Evolutionary conservation across 2,329 filamentous ascomycete genomes (phyloP).

Genomic region (Epichloe sylvatica): DNA sequence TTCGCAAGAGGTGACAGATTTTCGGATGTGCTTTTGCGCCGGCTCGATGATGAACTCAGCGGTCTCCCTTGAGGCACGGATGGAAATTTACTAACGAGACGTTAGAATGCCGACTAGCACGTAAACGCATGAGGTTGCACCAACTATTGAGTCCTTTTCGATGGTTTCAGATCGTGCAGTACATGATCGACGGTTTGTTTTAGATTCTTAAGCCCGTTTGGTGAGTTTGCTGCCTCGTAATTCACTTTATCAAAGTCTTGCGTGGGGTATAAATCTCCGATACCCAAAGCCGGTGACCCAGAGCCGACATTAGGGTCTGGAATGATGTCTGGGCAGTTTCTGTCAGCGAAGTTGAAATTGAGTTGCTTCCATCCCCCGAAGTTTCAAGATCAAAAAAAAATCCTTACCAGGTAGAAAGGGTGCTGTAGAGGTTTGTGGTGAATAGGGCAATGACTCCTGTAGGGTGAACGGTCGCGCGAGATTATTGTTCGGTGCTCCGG

Average conservation of each 20-base stretch:
- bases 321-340: slow-evolving; percentile 40
- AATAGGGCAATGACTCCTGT: slow-evolving; percentile 67
- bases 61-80: slow-evolving; percentile 12
- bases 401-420: slow-evolving; percentile 60
- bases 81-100: slow-evolving; percentile 36
- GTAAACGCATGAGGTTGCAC: slow-evolving; percentile 9
- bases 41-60: slow-evolving; percentile 7
- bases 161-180: slow-evolving; percentile 56
- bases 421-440: slow-evolving; percentile 65
- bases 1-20: slow-evolving; percentile 35
- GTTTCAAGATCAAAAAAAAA: not conserved
- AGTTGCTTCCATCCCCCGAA: not conserved
- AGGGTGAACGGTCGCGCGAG: slow-evolving; percentile 43
- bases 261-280: slow-evolving; percentile 37
- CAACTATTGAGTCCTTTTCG: slow-evolving; percentile 58
- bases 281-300: slow-evolving; percentile 35
- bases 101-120: not conserved
- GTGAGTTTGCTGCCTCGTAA: slow-evolving; percentile 46
- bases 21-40: slow-evolving; percentile 21
- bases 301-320: slow-evolving; percentile 49
- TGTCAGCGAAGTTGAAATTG: not conserved
- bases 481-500: slow-evolving; percentile 11
- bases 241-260: slow-evolving; percentile 55
- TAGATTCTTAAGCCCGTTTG: slow-evolving; percentile 42
- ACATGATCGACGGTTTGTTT: slow-evolving; percentile 63